Base-by-base conservation (phyloP, 352 stramenopile species). In the Globisporangium ultimum region DNA sequence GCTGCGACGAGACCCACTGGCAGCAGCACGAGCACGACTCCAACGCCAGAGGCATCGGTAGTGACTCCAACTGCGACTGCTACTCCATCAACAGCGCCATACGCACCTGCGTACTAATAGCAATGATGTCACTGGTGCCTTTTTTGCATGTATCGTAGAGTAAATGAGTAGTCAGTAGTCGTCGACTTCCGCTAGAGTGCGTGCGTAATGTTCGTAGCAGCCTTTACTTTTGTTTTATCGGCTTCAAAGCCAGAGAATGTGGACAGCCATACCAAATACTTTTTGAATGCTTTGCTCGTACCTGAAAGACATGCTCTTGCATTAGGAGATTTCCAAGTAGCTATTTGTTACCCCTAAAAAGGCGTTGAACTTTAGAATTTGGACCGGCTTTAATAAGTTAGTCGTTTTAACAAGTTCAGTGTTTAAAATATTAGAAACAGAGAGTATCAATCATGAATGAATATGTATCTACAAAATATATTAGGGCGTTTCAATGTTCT, bases 1-100 rank as follows among this genome's bases (percentile, higher is more conserved):
- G 82, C 82, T 2, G 79, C 79, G 17, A 84, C 71, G 22, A 69
- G 74, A 17, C 32, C 54, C 34, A 41, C 42, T 14, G 34, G 18
- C 15, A 42, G 53, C 11, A 58, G 40, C 32, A 21, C 9, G 21
- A 40, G 36, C 15, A 21, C 49, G 14, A 40, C 38, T 17, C 43
- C 45, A 46, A 51, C 47, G 15, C 40, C 60, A 10, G 13, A 41
- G 10, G 18, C 45, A 17, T 41, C 48, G 21, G 10, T 38, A 50
- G 40, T 20, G 14, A 52, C 47, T 32, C 47, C 9, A 22, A 11
- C 47, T 18, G 40, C 20, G 6, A 28, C 47, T 52, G 12, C 47
- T 15, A 24, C 47, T 18, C 20, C 47, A 28, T 36, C 47, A 6
- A 28, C 47, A 11, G 24, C 47, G 5, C 47, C 47, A n/a, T 52